Base-by-base conservation (phyloP, 768 basidiomycete genomes). In the Pleurotus pulmonarius region DNA sequence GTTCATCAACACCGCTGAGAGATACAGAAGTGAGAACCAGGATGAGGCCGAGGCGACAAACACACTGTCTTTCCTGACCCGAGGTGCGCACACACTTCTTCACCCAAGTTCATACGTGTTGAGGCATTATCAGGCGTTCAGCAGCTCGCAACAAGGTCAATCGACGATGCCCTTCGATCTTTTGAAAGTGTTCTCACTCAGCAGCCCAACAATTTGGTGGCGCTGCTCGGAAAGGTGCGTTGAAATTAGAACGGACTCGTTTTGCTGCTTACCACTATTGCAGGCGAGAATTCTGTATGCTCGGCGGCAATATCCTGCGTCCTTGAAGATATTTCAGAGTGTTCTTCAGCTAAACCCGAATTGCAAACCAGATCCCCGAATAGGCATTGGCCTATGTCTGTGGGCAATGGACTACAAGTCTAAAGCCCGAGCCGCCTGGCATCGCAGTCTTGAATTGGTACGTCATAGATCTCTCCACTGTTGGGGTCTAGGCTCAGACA, bases 311-410 rank as follows among this genome's bases (percentile, higher is more conserved):
- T 92, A 84, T 63, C 79, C 85, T 22, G 85, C 88, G 46, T 88
- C 97, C 3, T 79, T 99, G 24, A 87, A 88, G 60, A 65, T 87
- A 4, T 98, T 96, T 68, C 96, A 98, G 67, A 84, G 86, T 47
- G 87, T 95, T 7, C 77, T 98, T 9, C 76, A 81, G 26, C 79
- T 90, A 41, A 86, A 84, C 55, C 94, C 96, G 0, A 72, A 79
- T 15, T 94, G 91, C 70, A 73, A 79, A 22, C 97, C 96, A 0
- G 96, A 99, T 69, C 96, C 97, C 34, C 84, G 97, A 5, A 89
- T 98, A 56, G 97, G 97, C 15, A 92, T 98, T 40, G 97, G 97
- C 7, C 73, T 99, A 4, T 98, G 96, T 70, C 75, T 94, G 18
- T 98, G 92, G 93, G 84, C 90, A 3, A 75, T 97, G 73, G 90